phyloP scores from a whole-genome alignment of 1,284 basidiomycete genomes.

The Gomphus bonarii region DNA sequence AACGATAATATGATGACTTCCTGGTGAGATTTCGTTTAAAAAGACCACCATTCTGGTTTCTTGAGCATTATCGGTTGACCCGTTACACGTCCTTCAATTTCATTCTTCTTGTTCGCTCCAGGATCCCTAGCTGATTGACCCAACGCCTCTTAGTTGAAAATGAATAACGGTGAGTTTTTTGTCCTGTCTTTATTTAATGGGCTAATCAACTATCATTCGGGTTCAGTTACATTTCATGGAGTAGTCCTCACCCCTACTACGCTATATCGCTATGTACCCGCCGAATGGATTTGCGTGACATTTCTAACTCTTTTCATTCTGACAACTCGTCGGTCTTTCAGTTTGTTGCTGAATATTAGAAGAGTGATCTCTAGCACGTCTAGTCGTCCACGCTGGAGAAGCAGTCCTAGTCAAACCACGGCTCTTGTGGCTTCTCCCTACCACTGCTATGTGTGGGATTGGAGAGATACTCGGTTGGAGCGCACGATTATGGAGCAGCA shows the following conservation, averaged over 20 bases:
- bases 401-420: conserved; percentile 20
- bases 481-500: conserved; percentile 27
- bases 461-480: conserved; percentile 32
- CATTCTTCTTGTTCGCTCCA: too few species aligned
- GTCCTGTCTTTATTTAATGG: too few species aligned
- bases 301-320: conserved; percentile 31
- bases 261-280: conserved; percentile 34
- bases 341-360: not conserved
- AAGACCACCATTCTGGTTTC: too few species aligned
- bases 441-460: conserved; percentile 25
- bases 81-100: too few species aligned
- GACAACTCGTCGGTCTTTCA: conserved; percentile 24
- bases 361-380: not conserved
- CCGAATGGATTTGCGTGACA: conserved; percentile 24
- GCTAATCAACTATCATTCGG: not conserved
- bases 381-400: conserved; percentile 27
- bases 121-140: too few species aligned
- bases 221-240: not conserved
- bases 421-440: conserved; percentile 31
- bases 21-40: too few species aligned
- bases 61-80: too few species aligned
- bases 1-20: too few species aligned
- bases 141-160: too few species aligned
- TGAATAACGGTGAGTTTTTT: too few species aligned
- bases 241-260: not conserved